Base-by-base conservation (phyloP, 345 rosid species). In the Citropsis articulata region DNA sequence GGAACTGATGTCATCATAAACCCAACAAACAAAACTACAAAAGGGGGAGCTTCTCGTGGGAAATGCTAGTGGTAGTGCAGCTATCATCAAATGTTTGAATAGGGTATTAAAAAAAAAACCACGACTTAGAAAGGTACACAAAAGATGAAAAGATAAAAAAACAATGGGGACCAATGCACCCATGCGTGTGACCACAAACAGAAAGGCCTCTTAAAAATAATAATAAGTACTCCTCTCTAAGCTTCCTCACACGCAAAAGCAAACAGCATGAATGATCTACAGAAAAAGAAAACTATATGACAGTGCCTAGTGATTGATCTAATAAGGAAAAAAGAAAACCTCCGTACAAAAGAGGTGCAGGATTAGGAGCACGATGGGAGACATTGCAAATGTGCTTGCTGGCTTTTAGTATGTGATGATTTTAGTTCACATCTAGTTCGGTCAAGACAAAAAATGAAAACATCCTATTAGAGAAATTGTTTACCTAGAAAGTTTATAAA, bases 181-280 rank as follows among this genome's bases (percentile, higher is more conserved):
- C 98, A 92, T 91, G 98, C 97, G 93, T 92, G 98, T 87, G 91
- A 87, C 91, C 90, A 90, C 88, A 80, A 80, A 80, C 69, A 59
- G 12, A 59, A 24, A 24, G 84, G 40, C 48, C 69, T 57, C 79
- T 82, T 66, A 64, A 81, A 31, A 53, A 79, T 30, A 45, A 38
- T 60, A 18, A 36, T 66, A 75, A 63, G 38, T 33, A 38, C 36
- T 42, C 42, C 79, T 79, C 79, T 62, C 77, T 71, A 36, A 30
- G 75, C 69, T 31, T 66, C 38, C 60, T 48, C 31, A 12, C 69
- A 12, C 63, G 48, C 38, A 62, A 74, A 27, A 75, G 68, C 81
- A 77, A 76, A 68, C 42, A 77, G 77, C 22, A 57, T 50, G 55
- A 45, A 63, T 50, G 57, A 53, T 55, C 18, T 24, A 36, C 73